These are phyloP conservation scores for Pseudognaphalium luteoalbum DNA, from an alignment of 129 eudicot species.

Conservation along the genomic window DNA sequence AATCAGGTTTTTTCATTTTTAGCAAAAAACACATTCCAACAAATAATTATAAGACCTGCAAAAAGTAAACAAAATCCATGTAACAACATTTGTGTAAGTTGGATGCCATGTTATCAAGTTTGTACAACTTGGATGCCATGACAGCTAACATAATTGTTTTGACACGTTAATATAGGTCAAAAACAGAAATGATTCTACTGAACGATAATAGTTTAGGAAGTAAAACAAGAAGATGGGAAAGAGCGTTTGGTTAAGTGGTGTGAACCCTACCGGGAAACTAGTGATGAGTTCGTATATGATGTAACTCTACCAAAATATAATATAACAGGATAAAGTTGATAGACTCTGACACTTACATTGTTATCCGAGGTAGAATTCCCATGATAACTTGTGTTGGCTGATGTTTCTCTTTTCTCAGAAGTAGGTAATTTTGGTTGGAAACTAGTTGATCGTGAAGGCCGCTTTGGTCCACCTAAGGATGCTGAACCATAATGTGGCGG, in stretches of 20 bases:
- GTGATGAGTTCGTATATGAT: not conserved
- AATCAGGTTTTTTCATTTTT: too few species aligned
- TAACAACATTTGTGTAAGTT: too few species aligned
- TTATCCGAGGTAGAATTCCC: conserved; percentile 48
- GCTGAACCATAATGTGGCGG: conserved; percentile 67
- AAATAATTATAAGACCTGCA: too few species aligned
- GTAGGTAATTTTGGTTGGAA: conserved; percentile 54
- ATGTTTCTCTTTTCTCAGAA: conserved; percentile 30
- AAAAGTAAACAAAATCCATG: too few species aligned
- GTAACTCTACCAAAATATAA: not conserved
- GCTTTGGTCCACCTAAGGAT: conserved; percentile 57
- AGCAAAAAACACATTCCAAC: too few species aligned
- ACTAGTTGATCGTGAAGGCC: conserved; percentile 49
- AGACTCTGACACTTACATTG: conserved; percentile 42
- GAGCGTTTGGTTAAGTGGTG: not conserved
- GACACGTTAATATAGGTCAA: not conserved
- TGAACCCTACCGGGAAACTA: not conserved
- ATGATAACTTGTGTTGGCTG: conserved; percentile 29
- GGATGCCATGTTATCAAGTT: too few species aligned
- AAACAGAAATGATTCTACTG: not conserved
- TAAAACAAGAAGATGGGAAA: too few species aligned
- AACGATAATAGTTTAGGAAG: not conserved
- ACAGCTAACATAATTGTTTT: too few species aligned
- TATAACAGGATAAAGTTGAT: not conserved
- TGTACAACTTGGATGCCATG: too few species aligned